Percentiles rank a stretch among this genome's conserved stretches.
Evolutionary conservation across 2,329 filamentous ascomycete genomes (phyloP).

Genomic region (Ceratocystis ficicola): DNA sequence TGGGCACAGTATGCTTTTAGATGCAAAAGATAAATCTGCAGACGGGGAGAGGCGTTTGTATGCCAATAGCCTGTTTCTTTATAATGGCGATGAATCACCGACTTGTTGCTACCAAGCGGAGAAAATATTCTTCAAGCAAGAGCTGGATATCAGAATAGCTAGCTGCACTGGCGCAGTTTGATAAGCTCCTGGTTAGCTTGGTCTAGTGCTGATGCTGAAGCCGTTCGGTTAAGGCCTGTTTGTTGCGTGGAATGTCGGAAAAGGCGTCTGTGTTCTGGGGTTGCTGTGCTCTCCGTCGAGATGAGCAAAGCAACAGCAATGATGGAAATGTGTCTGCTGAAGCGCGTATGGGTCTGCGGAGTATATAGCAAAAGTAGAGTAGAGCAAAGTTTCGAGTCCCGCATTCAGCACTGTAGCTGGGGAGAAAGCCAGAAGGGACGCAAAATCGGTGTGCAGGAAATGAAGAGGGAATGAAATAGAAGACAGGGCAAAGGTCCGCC

Average conservation of each 20-base stretch:
- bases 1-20: neutral
- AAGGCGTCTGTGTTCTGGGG: neutral
- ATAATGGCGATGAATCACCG: neutral
- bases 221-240: slow-evolving; percentile 7
- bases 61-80: neutral
- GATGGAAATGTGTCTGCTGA: neutral
- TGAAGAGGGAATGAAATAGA: neutral
- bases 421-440: slow-evolving; percentile 4
- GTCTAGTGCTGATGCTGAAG: neutral
- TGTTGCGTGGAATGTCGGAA: slow-evolving; percentile 9
- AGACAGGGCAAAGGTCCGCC: neutral
- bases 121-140: neutral
- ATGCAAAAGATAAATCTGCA: neutral
- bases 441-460: slow-evolving; percentile 3
- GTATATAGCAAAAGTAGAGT: slow-evolving; percentile 11
- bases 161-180: neutral
- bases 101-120: neutral
- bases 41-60: neutral
- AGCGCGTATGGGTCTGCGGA: neutral
- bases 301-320: neutral
- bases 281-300: neutral
- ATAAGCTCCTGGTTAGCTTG: slow-evolving; percentile 4
- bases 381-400: neutral
- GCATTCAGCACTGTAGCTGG: neutral
- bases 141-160: neutral